A percentile compares a stretch with the other conserved stretches of the same genome.
These are phyloP conservation scores for Thelephora aurantiotincta DNA, from an alignment of 768 basidiomycete species.

Conservation along the genomic window DNA sequence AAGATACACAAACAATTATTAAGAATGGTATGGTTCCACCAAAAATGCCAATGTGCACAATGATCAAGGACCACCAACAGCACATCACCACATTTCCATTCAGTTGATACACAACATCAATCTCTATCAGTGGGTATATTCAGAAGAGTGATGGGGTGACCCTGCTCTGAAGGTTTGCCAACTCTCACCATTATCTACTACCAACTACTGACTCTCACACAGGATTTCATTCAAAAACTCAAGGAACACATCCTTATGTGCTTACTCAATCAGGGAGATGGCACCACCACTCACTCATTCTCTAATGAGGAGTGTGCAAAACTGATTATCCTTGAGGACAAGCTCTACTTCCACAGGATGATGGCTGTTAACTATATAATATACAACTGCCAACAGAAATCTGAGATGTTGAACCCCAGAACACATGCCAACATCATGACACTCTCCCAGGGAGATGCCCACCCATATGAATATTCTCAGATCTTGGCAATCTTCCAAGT, in stretches of 20 bases:
- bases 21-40: no score
- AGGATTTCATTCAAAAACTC: slow-evolving; percentile 10
- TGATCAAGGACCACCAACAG: no score
- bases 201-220: neutral
- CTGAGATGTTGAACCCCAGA: slow-evolving; percentile 10
- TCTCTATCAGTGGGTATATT: no score
- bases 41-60: no score
- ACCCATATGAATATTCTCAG: slow-evolving; percentile 18
- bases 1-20: neutral
- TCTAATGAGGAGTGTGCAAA: slow-evolving; percentile 1
- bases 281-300: slow-evolving; percentile 7
- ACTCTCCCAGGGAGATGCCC: slow-evolving; percentile 2
- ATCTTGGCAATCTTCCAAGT: slow-evolving; percentile 17
- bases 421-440: slow-evolving; percentile 11
- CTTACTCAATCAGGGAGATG: slow-evolving; percentile 6
- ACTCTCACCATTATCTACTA: no score
- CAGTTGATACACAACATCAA: no score
- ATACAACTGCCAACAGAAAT: slow-evolving; percentile 8
- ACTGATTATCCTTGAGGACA: slow-evolving; percentile 7
- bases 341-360: slow-evolving; percentile 10
- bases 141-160: no score
- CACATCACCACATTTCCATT: no score
- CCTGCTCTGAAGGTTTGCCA: no score
- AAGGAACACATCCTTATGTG: slow-evolving; percentile 12
- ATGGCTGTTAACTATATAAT: slow-evolving; percentile 12